Conservation (phyloP, 495 filamentous ascomycete species). For the Trypethelium eluteriae region DNA sequence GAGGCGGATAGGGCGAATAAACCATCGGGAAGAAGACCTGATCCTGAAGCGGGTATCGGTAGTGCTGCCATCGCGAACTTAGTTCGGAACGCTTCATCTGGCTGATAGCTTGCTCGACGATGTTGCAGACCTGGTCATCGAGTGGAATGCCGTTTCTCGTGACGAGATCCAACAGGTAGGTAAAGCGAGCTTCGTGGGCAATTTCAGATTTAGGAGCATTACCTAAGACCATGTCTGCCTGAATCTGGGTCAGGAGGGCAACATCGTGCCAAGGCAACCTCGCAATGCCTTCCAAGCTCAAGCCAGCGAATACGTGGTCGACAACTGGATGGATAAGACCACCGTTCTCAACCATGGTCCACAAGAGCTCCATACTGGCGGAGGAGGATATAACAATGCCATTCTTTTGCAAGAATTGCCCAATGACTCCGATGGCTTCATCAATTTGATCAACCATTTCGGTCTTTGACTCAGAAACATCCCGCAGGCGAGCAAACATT, state of each 20-base stretch:
- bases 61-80: slow-evolving; percentile 50
- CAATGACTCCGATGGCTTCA: slow-evolving; percentile 75
- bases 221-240: slow-evolving; percentile 53
- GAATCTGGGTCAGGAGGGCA: slow-evolving; percentile 53
- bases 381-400: slow-evolving; percentile 44
- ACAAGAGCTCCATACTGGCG: slow-evolving; percentile 53
- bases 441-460: slow-evolving; percentile 72
- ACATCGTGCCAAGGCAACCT: slow-evolving; percentile 51
- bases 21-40: slow-evolving; percentile 29
- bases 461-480: slow-evolving; percentile 34
- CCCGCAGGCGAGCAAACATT: slow-evolving; percentile 75
- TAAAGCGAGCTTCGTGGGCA: slow-evolving; percentile 52
- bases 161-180: slow-evolving; percentile 52
- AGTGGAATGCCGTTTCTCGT: slow-evolving; percentile 44
- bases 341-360: slow-evolving; percentile 69
- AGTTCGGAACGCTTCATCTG: slow-evolving; percentile 52
- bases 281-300: slow-evolving; percentile 52
- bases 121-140: slow-evolving; percentile 43
- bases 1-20: slow-evolving; percentile 34
- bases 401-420: slow-evolving; percentile 45
- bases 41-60: slow-evolving; percentile 39
- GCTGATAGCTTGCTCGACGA: slow-evolving; percentile 52
- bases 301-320: slow-evolving; percentile 53
- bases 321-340: slow-evolving; percentile 54
- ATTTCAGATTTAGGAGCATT: slow-evolving; percentile 42